Evolutionary conservation across 2,329 filamentous ascomycete genomes (phyloP), one percentile per base, ranked within the genome.

Genomic region (Trichophyton benhamiae): DNA sequence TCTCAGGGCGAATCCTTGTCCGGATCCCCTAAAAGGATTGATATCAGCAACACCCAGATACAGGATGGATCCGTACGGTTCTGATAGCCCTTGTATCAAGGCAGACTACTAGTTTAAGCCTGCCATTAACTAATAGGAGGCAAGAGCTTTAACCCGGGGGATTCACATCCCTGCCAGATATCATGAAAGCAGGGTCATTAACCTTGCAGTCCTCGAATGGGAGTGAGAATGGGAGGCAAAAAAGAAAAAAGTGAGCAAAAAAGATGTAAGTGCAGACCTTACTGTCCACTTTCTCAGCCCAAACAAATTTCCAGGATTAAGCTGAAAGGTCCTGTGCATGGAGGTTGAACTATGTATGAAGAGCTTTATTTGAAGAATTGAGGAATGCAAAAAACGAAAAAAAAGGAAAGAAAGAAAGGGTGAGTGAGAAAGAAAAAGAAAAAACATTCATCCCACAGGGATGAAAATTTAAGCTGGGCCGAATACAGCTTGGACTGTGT

Each of bases 281-380:
- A 38, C 8, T 13, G 33, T 3, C 33, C 5, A 33, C 2, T 27
- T n/a, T n/a, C 15, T 17, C 27, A 53, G 49, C 49, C 9, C 7
- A 36, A 55, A 55, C 3, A 7, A 36, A 33, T 27, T 38, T 27
- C 20, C 46, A 49, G 30, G 46, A 27, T 5, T 27, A 27, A 55
- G 25, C 49, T 55, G 46, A 49, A 55, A 11, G 27, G n/a, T 8
- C 17, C 38, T 17, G 38, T n/a, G 33, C 20, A 58, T n/a, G 57
- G 33, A 57, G 44, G 11, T 36, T 25, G 36, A 58, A 58, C 27
- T 57, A 38, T 30, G 49, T 30, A 41, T 9, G 20, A 36, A 15
- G 46, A 41, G 22, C 61, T 58, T 42, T 66, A 64, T n/a, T 61
- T 58, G 11, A 60, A 30, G 38, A 64, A 65, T 44, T 9, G 27